Evolutionary conservation across 1,139 yeast genomes (phyloP).

Genomic region (Kodamaea suecica): DNA sequence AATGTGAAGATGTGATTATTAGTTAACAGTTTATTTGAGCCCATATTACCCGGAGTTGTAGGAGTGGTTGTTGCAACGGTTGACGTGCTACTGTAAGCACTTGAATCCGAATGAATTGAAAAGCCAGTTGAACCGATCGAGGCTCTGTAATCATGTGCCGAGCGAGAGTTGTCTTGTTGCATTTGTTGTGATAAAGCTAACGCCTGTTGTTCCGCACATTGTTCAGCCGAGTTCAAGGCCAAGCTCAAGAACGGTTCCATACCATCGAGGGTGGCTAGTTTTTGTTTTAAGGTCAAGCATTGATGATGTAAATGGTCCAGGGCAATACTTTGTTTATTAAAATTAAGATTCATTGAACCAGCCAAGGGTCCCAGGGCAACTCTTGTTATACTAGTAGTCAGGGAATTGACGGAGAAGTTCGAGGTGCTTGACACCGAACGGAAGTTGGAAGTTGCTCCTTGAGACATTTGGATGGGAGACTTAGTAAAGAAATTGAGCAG

Average conservation of each 20-base stretch:
- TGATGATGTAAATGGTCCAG: constrained; percentile 74
- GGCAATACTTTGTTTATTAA: constrained; percentile 66
- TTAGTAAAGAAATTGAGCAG: too few relatives aligned
- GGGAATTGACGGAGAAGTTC: constrained; percentile 27
- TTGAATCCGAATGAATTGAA: constrained; percentile 23
- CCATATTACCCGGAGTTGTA: constrained; percentile 6
- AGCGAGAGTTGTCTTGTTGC: constrained; percentile 13
- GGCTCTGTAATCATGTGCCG: constrained; percentile 25
- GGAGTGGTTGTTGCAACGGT: constrained; percentile 9
- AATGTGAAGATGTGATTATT: constrained; percentile 50
- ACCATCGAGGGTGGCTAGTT: constrained; percentile 64
- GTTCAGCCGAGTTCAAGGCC: constrained; percentile 56
- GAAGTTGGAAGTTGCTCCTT: constrained; percentile 15
- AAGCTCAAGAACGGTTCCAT: constrained; percentile 67
- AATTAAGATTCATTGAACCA: constrained; percentile 29
- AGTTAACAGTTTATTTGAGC: constrained; percentile 14
- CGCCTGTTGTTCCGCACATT: constrained; percentile 70
- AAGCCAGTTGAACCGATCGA: constrained; percentile 27
- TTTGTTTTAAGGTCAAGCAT: constrained; percentile 55
- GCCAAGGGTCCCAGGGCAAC: constrained; percentile 45
- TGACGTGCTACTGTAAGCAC: constrained; percentile 13
- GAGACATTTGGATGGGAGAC: neutral
- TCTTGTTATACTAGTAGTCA: constrained; percentile 32
- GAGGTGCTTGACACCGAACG: constrained; percentile 41
- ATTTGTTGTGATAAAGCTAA: constrained; percentile 47